Evolutionary conservation across 768 basidiomycete species (phyloP).

Genomic region (Mycena kentingensis): DNA sequence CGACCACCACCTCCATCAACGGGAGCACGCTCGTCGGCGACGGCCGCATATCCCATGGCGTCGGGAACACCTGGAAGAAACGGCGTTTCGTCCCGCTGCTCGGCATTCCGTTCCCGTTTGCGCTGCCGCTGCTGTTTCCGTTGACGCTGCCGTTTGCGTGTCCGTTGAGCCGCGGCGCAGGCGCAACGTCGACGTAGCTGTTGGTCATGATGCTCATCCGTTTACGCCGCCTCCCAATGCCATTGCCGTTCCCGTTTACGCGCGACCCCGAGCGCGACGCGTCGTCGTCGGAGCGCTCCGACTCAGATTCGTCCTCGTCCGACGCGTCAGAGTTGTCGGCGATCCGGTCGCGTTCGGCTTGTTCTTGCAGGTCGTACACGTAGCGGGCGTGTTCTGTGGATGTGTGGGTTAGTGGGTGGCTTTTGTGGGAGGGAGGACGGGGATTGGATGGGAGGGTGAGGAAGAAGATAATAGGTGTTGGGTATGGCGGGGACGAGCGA

Average conservation of each 20-base stretch:
- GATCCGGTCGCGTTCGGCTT: slow-evolving; percentile 36
- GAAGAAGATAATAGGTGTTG: too few species aligned
- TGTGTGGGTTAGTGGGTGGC: too few species aligned
- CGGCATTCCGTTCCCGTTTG: neutral
- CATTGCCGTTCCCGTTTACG: neutral
- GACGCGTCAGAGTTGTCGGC: slow-evolving; percentile 39
- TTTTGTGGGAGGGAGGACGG: too few species aligned
- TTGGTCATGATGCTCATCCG: slow-evolving; percentile 74
- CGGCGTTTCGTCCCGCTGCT: slow-evolving; percentile 43
- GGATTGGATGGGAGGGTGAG: too few species aligned
- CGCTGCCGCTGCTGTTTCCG: slow-evolving; percentile 8
- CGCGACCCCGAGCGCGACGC: slow-evolving; percentile 18
- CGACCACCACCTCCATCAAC: neutral
- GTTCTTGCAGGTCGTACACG: slow-evolving; percentile 58
- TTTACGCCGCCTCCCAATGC: slow-evolving; percentile 34
- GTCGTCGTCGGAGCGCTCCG: slow-evolving; percentile 22
- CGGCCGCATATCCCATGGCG: slow-evolving; percentile 13
- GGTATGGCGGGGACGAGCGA: too few species aligned
- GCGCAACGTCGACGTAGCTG: slow-evolving; percentile 52
- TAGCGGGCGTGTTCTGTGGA: slow-evolving; percentile 65
- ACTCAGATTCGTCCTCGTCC: slow-evolving; percentile 53
- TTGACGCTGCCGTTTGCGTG: slow-evolving; percentile 10
- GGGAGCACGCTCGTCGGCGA: slow-evolving; percentile 4
- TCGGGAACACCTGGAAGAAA: slow-evolving; percentile 56
- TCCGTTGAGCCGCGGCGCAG: slow-evolving; percentile 22